Evolutionary conservation across 2,329 filamentous ascomycete species (phyloP), one percentile per base, ranked within the genome.

Genomic region (Monosporascus ibericus): DNA sequence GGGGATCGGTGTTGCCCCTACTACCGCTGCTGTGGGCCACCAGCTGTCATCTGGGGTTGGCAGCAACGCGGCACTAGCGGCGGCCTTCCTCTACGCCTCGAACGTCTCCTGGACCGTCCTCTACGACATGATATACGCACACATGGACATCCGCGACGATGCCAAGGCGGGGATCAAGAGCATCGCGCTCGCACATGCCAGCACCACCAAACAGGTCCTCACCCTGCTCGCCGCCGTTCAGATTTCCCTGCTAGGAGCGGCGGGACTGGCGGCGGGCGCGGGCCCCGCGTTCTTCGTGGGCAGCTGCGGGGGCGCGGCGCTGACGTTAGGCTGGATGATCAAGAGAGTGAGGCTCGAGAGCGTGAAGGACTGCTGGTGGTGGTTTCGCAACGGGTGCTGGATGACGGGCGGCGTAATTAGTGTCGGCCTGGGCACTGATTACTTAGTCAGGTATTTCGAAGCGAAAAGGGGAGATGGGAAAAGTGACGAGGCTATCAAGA

Each of bases 71-170:
- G 66, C 89, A 53, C 74, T 78, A 4, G 84, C 87, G 1, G 87
- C 88, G 1, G 81, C 77, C 3, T 81, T 81, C 52, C 73, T 95
- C 48, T 95, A 95, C 66, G 73, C 80, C 11, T 90, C 87, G 44
- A 94, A 91, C 61, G 77, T 94, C 24, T 84, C 88, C 3, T 95
- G 91, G 91, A 95, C 90, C 0, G 79, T 95, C 25, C 72, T 95
- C 39, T 95, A 95, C 68, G 90, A 95, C 68, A 95, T 94, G 83
- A 90, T 95, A 34, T 95, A 95, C 68, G 90, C 90, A 15, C 90
- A 95, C 67, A 92, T 94, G 85, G 90, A 95, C 63, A 87, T 92
- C 68, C 86, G 86, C 63, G 90, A 95, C 61, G 90, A 95, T 65
- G 84, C 78, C 55, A 91, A 90, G 68, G 90, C 86, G 0, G 91